Conservation (phyloP, 345 rosid species). For the Noccaea bulbosa region DNA sequence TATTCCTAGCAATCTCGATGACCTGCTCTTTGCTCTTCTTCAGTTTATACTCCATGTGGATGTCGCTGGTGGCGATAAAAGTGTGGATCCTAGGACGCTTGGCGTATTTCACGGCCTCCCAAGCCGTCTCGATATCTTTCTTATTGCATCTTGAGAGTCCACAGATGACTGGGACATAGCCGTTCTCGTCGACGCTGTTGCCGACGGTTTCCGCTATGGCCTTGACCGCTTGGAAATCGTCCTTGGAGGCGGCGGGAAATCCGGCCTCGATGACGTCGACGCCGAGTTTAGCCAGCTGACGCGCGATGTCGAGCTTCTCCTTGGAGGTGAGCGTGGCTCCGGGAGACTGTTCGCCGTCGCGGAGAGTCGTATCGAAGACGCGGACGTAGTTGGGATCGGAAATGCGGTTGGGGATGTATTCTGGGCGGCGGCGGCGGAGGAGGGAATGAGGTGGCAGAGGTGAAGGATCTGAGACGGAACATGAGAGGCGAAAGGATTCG, state of each 20-base stretch:
- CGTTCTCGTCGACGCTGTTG: slow-evolving; percentile 60
- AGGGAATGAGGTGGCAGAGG: slow-evolving; percentile 24
- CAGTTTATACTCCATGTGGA: slow-evolving; percentile 81
- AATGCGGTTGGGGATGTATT: slow-evolving; percentile 72
- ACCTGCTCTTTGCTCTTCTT: slow-evolving; percentile 77
- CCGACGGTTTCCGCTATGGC: slow-evolving; percentile 77
- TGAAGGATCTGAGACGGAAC: slow-evolving; percentile 45
- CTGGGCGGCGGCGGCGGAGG: slow-evolving; percentile 55
- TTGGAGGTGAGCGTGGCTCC: slow-evolving; percentile 95
- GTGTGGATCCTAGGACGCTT: slow-evolving; percentile 84
- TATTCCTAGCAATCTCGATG: slow-evolving; percentile 69
- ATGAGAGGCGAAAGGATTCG: slow-evolving; percentile 34
- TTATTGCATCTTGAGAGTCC: slow-evolving; percentile 88
- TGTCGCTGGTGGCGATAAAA: slow-evolving; percentile 84
- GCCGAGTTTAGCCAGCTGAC: slow-evolving; percentile 81
- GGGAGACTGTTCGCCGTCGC: slow-evolving; percentile 98
- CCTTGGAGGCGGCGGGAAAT: slow-evolving; percentile 89
- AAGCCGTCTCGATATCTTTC: slow-evolving; percentile 73
- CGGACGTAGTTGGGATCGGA: slow-evolving; percentile 79
- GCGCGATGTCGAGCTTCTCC: slow-evolving; percentile 87
- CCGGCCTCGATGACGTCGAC: slow-evolving; percentile 96
- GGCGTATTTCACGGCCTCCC: slow-evolving; percentile 92
- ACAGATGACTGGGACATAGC: slow-evolving; percentile 89
- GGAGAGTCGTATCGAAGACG: slow-evolving; percentile 93
- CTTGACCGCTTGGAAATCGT: slow-evolving; percentile 87